Evolutionary conservation across 2,329 filamentous ascomycete species (phyloP), one percentile per base, ranked within the genome.

Genomic region (Paradendryphiella salina): DNA sequence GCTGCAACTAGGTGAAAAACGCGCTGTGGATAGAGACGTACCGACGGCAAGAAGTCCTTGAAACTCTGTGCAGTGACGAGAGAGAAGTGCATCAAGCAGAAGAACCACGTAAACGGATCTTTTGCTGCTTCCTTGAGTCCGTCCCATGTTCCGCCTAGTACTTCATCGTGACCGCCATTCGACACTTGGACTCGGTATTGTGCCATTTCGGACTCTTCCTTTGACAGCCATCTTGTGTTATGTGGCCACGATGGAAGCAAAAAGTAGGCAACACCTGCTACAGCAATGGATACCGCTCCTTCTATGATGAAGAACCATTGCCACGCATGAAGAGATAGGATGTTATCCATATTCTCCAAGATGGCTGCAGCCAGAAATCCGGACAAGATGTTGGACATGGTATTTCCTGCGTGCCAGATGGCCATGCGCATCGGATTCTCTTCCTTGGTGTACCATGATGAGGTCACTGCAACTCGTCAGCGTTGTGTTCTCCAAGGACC

Each of bases 251-350:
- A 70, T 70, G 43, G 77, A 41, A 53, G 50, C 36, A 50, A 5
- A 17, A 73, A 70, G 33, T 61, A 75, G 1, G 71, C 67, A 2
- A 59, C 52, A 11, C 71, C 46, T 7, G 69, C 72, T 11, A 74
- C 65, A 2, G 68, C 34, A 44, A 76, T 70, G 0, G 82, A 84
- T 1, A 76, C 77, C 2, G 83, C 76, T 1, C 82, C 83, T 60
- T 85, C 82, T 76, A 77, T 74, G 54, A 77, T 70, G 59, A 79
- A 76, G 39, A 79, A 75, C 77, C 76, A 79, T n/a, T 77, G 71
- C 77, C 59, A 64, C 0, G 59, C 43, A 11, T 58, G 64, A 21
- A 77, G 65, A 11, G 71, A 71, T 10, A 64, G 53, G 18, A 72
- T 62, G 10, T 72, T 69, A 9, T 77, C 72, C 70, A 80, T 76